These are phyloP conservation scores for Populus hybrid DNA, from an alignment of 441 rosid species.

Conservation along the genomic window DNA sequence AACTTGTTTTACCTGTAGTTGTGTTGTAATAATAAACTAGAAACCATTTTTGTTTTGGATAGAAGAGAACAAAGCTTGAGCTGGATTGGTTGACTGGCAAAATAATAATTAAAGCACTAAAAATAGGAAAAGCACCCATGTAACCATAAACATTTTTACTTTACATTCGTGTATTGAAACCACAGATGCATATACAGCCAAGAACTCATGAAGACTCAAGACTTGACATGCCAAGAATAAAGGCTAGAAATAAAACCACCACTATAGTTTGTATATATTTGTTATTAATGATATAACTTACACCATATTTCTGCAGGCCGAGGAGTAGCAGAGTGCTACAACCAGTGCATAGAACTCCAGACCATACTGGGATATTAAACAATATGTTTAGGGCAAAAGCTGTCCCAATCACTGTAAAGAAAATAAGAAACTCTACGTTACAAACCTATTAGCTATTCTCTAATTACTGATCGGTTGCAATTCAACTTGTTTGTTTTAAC, in stretches of 20 bases:
- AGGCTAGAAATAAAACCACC: not conserved
- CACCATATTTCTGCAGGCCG: slow-evolving; percentile 10
- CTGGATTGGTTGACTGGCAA: not conserved
- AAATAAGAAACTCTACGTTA: not conserved
- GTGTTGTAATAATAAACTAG: not conserved
- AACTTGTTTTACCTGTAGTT: not conserved
- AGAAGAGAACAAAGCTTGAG: not conserved
- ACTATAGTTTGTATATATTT: not conserved
- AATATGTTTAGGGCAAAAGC: slow-evolving; percentile 65
- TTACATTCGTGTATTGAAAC: not conserved
- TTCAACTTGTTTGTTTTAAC: not conserved
- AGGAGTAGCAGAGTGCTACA: slow-evolving; percentile 60
- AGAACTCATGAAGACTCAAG: not conserved
- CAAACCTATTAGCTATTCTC: not conserved
- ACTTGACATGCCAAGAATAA: not conserved
- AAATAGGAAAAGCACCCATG: not conserved
- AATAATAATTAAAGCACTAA: not conserved
- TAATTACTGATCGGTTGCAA: not conserved
- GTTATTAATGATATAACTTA: too few species aligned
- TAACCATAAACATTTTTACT: not conserved
- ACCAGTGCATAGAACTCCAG: slow-evolving; percentile 61
- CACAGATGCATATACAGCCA: not conserved
- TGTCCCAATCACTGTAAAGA: slow-evolving; percentile 55
- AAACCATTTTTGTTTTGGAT: not conserved
- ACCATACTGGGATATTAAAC: slow-evolving; percentile 52